These are phyloP conservation scores for Microsporum ferrugineum DNA, from an alignment of 2,329 filamentous ascomycete species.

Conservation along the genomic window DNA sequence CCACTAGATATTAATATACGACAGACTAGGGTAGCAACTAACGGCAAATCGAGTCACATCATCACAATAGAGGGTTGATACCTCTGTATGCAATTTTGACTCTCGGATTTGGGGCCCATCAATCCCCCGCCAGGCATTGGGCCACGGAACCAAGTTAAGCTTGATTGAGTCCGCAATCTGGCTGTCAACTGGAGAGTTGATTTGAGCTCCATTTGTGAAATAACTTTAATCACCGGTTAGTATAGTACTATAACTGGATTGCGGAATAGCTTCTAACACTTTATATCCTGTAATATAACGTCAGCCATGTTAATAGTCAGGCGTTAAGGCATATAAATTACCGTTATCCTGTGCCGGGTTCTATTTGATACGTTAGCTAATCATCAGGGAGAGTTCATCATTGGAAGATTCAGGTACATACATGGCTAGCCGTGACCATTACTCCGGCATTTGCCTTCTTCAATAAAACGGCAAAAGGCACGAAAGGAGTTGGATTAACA, in stretches of 20 bases:
- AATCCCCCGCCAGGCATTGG: slow-evolving; percentile 35
- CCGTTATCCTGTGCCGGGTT: slow-evolving; percentile 54
- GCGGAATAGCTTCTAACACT: slow-evolving; percentile 31
- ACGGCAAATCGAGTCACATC: slow-evolving; percentile 26
- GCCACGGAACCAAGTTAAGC: slow-evolving; percentile 42
- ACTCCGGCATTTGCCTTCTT: slow-evolving; percentile 47
- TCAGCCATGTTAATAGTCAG: not conserved
- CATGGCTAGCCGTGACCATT: slow-evolving; percentile 56
- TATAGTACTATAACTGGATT: not conserved
- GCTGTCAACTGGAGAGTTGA: slow-evolving; percentile 50
- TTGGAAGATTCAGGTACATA: slow-evolving; percentile 18
- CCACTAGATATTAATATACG: not conserved
- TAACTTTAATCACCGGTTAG: slow-evolving; percentile 34
- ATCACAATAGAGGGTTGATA: slow-evolving; percentile 23
- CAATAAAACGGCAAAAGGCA: slow-evolving; percentile 48
- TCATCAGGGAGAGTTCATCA: not conserved
- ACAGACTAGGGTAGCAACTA: slow-evolving; percentile 6
- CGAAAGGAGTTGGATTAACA: slow-evolving; percentile 48
- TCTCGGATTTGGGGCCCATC: slow-evolving; percentile 31
- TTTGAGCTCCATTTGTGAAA: slow-evolving; percentile 54
- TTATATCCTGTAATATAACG: slow-evolving; percentile 42
- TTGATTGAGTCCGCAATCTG: slow-evolving; percentile 48
- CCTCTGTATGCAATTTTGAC: slow-evolving; percentile 19
- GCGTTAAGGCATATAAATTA: slow-evolving; percentile 12
- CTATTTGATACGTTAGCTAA: slow-evolving; percentile 15